phyloP scores from a whole-genome alignment of 495 filamentous ascomycete species.

The Haplographium delicatum region DNA sequence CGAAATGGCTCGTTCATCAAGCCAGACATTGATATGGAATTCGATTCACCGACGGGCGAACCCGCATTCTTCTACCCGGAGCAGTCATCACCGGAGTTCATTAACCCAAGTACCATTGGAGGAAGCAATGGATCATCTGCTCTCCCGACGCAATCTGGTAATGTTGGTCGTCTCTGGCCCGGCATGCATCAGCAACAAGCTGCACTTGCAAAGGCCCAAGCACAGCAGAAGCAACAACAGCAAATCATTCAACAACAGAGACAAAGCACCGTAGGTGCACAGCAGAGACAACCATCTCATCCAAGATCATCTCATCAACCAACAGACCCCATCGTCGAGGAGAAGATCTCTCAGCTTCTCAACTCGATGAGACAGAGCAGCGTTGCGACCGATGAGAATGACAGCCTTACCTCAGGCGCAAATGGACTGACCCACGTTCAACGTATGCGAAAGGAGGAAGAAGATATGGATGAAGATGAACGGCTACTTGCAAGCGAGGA shows the following conservation, averaged over 20 bases:
- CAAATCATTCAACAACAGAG: slow-evolving; percentile 57
- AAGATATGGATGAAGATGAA: slow-evolving; percentile 99
- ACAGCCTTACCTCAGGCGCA: slow-evolving; percentile 37
- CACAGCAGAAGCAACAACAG: slow-evolving; percentile 59
- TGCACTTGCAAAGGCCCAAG: slow-evolving; percentile 69
- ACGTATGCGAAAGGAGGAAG: slow-evolving; percentile 73
- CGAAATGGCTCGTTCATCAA: slow-evolving; percentile 32
- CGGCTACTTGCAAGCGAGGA: slow-evolving; percentile 87
- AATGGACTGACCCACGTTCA: slow-evolving; percentile 52
- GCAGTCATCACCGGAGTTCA: slow-evolving; percentile 38
- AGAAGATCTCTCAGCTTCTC: slow-evolving; percentile 78
- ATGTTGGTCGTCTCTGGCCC: slow-evolving; percentile 69
- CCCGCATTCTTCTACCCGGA: slow-evolving; percentile 42
- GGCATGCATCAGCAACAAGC: slow-evolving; percentile 91
- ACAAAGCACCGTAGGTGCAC: slow-evolving; percentile 34
- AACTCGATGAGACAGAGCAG: slow-evolving; percentile 75
- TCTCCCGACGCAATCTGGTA: slow-evolving; percentile 43
- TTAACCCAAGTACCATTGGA: slow-evolving; percentile 68
- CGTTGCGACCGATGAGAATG: slow-evolving; percentile 44
- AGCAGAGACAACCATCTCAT: slow-evolving; percentile 36
- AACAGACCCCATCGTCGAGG: slow-evolving; percentile 66
- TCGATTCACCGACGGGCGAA: slow-evolving; percentile 47
- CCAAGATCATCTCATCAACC: slow-evolving; percentile 44
- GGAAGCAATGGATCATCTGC: slow-evolving; percentile 32
- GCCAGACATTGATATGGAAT: slow-evolving; percentile 60